A percentile compares a stretch with the other conserved stretches of the same genome.
Evolutionary conservation across 345 rosid species (phyloP).

Genomic region (Hypericum perforatum): DNA sequence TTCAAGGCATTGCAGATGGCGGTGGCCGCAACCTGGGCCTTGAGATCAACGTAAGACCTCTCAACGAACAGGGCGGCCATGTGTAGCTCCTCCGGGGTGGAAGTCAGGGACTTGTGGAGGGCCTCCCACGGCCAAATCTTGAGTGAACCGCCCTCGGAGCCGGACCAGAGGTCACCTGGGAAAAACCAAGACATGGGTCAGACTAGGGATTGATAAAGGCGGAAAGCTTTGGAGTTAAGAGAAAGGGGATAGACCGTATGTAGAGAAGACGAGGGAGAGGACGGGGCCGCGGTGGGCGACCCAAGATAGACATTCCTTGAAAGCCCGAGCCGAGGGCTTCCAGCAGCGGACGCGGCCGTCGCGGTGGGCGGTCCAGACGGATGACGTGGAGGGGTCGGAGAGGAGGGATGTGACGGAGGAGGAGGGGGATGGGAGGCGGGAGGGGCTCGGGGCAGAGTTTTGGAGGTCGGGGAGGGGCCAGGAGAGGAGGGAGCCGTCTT

Average conservation of each 20-base stretch:
- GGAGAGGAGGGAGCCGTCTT: too few relatives aligned
- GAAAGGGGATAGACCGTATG: constrained; percentile 12
- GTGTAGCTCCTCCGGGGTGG: constrained; percentile 4
- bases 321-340: constrained; percentile 9
- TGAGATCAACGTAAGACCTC: constrained; percentile 7
- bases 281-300: constrained; percentile 21
- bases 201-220: not conserved
- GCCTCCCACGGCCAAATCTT: constrained; percentile 11
- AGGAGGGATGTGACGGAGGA: not conserved
- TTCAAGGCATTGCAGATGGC: constrained; percentile 1
- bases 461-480: not conserved
- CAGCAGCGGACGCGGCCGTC: constrained; percentile 23
- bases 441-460: not conserved
- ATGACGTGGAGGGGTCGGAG: not conserved
- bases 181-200: not conserved
- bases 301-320: constrained; percentile 23
- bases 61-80: constrained; percentile 1
- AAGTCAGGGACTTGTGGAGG: constrained; percentile 1
- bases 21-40: not conserved
- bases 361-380: constrained; percentile 24
- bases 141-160: constrained; percentile 7
- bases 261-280: constrained; percentile 17
- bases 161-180: constrained; percentile 9
- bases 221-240: not conserved
- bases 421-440: not conserved